These are phyloP conservation scores for Phytophthora brassicae DNA, from an alignment of 352 stramenopile genomes.

Conservation along the genomic window DNA sequence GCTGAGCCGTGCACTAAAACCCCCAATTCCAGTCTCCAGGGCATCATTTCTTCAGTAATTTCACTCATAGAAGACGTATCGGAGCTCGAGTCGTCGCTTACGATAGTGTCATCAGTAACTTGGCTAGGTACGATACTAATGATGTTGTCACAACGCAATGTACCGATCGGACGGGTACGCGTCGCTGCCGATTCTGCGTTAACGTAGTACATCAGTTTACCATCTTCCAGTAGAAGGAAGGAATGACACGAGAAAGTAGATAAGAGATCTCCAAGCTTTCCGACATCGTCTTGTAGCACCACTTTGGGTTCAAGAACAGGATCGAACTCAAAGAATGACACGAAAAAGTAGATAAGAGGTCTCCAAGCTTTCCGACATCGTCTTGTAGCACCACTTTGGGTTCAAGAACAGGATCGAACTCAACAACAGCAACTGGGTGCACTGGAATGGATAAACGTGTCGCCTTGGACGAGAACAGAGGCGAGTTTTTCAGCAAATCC, in stretches of 20 bases:
- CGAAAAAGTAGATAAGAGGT: constrained; percentile 70
- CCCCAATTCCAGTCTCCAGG: constrained; percentile 74
- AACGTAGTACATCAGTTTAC: constrained; percentile 82
- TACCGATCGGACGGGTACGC: constrained; percentile 71
- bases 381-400: constrained; percentile 70
- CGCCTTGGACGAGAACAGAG: constrained; percentile 60
- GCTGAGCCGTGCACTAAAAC: constrained; percentile 53
- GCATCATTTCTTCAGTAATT: constrained; percentile 60
- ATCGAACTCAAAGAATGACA: constrained; percentile 71
- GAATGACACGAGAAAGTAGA: constrained; percentile 63
- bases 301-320: constrained; percentile 66
- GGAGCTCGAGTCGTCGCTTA: constrained; percentile 7
- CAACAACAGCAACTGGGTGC: constrained; percentile 75
- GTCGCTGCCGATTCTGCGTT: constrained; percentile 53
- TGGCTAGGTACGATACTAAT: constrained; percentile 78
- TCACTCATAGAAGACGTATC: constrained; percentile 23
- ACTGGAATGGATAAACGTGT: constrained; percentile 77
- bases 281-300: constrained; percentile 65
- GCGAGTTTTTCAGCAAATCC: constrained; percentile 87
- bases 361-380: constrained; percentile 74
- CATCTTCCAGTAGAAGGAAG: constrained; percentile 78
- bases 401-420: constrained; percentile 69
- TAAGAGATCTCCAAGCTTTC: constrained; percentile 78
- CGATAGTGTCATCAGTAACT: constrained; percentile 36
- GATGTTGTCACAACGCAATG: constrained; percentile 79